Evolutionary conservation across 1,284 basidiomycete species (phyloP).

Genomic region (Boletus smithii): DNA sequence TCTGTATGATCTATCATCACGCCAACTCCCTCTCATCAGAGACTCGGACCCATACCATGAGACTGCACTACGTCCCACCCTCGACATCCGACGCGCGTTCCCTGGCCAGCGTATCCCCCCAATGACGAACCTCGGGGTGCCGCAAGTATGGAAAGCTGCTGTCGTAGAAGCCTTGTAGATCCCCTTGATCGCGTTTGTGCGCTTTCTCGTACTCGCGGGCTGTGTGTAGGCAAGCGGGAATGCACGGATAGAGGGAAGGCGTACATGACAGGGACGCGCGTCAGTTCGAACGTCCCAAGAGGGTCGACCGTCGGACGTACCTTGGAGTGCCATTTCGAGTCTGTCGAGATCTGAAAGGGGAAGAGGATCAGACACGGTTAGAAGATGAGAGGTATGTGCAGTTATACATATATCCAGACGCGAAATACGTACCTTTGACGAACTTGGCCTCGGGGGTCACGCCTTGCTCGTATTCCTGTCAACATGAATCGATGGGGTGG

Average conservation of each 20-base stretch:
- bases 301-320: constrained; percentile 33
- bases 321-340: constrained; percentile 89
- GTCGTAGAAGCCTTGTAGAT: constrained; percentile 72
- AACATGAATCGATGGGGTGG: neutral
- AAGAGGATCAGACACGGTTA: neutral
- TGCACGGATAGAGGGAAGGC: too few species aligned
- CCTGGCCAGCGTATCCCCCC: constrained; percentile 61
- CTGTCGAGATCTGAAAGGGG: constrained; percentile 74
- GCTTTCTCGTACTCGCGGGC: constrained; percentile 71
- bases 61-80: neutral
- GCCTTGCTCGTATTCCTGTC: constrained; percentile 87
- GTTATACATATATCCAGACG: neutral
- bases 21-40: neutral
- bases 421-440: constrained; percentile 71
- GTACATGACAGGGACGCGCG: neutral
- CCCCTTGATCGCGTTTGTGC: constrained; percentile 39
- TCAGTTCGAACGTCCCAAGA: neutral
- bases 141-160: constrained; percentile 67
- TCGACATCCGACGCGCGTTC: constrained; percentile 4
- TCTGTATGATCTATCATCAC: too few species aligned
- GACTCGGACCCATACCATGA: neutral
- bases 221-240: constrained; percentile 25
- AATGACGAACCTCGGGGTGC: constrained; percentile 73
- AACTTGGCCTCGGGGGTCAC: constrained; percentile 81
- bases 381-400: neutral